A percentile compares a stretch with the other conserved stretches of the same genome.
phyloP scores from a whole-genome alignment of 208 protist genomes.

The Blechomonas ayalai region DNA sequence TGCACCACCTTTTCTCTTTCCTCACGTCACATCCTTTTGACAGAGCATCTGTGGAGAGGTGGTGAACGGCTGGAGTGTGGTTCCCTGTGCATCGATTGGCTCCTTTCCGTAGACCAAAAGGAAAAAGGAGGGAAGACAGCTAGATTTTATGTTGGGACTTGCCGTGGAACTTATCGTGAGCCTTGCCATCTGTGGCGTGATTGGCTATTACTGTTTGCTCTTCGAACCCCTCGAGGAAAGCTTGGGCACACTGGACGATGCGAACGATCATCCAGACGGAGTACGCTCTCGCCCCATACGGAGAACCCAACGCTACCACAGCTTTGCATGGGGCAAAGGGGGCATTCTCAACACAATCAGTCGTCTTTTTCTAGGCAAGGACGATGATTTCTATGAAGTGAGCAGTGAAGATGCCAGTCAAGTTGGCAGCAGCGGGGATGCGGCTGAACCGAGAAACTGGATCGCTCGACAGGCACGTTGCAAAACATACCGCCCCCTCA shows the following conservation, averaged over 20 bases:
- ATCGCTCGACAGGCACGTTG: too few species aligned
- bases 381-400: too few species aligned
- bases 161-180: constrained; percentile 65
- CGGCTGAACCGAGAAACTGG: too few species aligned
- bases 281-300: too few species aligned
- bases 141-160: constrained; percentile 38
- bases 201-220: constrained; percentile 68
- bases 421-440: not conserved
- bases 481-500: too few species aligned
- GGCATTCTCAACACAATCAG: too few species aligned
- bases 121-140: not conserved
- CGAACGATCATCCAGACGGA: too few species aligned
- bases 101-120: not conserved
- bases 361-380: too few species aligned
- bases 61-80: not conserved
- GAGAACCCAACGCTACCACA: too few species aligned
- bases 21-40: not conserved
- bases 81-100: constrained; percentile 1
- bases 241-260: too few species aligned
- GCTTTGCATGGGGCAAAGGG: too few species aligned
- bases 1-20: constrained; percentile 1
- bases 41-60: too few species aligned
- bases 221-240: constrained; percentile 36
- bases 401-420: not conserved
- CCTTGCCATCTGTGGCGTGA: constrained; percentile 26